Base-by-base conservation (phyloP, 2,329 filamentous ascomycete species). In the Aspergillus eucalypticola region DNA sequence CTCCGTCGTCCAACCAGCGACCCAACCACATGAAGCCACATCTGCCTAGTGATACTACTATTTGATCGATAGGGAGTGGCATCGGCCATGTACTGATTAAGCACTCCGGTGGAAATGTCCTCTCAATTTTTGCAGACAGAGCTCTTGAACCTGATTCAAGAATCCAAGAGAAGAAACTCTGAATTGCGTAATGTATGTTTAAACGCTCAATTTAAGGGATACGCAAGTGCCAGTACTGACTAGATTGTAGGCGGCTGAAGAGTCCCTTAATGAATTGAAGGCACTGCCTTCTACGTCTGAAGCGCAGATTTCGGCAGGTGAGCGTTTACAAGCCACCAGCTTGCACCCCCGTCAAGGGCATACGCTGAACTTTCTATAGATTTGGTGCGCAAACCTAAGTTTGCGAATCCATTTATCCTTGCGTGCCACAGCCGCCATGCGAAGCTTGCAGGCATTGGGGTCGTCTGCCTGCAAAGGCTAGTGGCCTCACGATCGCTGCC, bases 111-210 rank as follows among this genome's bases (percentile, higher is more conserved):
- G 70, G 75, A 76, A 88, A 96, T 96, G 92, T 96, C 92, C 76
- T 89, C 92, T 71, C 91, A 96, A 84, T 88, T 96, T 72, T 85
- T 97, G 71, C 88, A 89, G 73, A 88, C 90, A 60, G 93, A 97
- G 84, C 86, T 97, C 75, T 86, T 89, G 72, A 96, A 91, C 79
- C 86, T 97, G 75, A 89, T 96, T 70, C 91, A 96, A 77, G 95
- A 99, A 81, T 95, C 93, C 74, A 98, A 96, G 79, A 87, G 94
- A 71, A 98, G 96, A 79, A 90, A 97, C 76, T 87, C 90, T 68
- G 95, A 98, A 71, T 83, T 99, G 56, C 88, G 90, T 81, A 90
- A 90, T 84, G 84, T 76, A 59, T 68, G 65, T 44, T 62, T 50
- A 56, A 27, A 55, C 58, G 48, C 35, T 41, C 42, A 25, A 53